Conservation (phyloP, 2,329 filamentous ascomycete genomes). For the Pseudogymnoascus sp. region DNA sequence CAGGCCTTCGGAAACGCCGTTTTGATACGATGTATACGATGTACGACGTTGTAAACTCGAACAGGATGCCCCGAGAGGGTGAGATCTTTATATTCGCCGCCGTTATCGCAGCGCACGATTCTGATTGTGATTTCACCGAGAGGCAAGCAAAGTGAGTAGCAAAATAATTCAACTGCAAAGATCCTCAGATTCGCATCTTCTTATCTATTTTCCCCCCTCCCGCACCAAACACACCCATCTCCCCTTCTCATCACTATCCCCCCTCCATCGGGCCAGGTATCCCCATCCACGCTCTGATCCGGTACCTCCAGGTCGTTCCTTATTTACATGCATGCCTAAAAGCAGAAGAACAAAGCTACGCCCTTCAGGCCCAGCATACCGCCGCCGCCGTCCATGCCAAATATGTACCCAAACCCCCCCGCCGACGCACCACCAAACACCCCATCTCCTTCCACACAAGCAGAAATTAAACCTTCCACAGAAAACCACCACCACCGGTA, state of each 20-base stretch:
- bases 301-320: background rate
- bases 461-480: background rate
- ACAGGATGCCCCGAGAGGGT: too few species aligned
- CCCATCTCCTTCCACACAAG: background rate
- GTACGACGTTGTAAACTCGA: too few species aligned
- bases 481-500: background rate
- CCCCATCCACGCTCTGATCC: background rate
- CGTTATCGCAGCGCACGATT: too few species aligned
- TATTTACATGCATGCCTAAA: constrained; percentile 6
- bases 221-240: background rate
- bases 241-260: background rate
- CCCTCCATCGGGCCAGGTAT: background rate
- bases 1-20: too few species aligned
- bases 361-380: background rate
- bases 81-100: too few species aligned
- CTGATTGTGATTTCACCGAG: too few species aligned
- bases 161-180: background rate
- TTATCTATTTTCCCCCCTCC: background rate
- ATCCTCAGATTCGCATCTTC: constrained; percentile 4
- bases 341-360: background rate
- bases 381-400: background rate
- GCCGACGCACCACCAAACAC: background rate
- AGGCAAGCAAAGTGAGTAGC: background rate
- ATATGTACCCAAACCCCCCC: background rate
- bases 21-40: too few species aligned